These are phyloP conservation scores for Tirmania nivea DNA, from an alignment of 495 filamentous ascomycete species.

Conservation along the genomic window DNA sequence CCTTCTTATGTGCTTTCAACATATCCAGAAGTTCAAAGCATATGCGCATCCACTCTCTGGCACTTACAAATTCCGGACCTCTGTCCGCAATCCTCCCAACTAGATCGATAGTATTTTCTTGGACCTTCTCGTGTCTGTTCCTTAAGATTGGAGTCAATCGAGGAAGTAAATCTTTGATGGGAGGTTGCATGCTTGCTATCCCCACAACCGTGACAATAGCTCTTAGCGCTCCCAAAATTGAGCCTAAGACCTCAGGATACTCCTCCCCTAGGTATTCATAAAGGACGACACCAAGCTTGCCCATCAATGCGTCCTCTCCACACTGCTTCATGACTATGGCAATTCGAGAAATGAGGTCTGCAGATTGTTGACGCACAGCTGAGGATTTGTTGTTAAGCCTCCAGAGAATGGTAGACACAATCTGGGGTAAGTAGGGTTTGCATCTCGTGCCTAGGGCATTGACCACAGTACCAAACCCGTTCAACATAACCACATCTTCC, in stretches of 20 bases:
- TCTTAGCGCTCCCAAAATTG: constrained; percentile 82
- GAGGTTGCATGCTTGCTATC: constrained; percentile 95
- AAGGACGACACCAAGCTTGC: constrained; percentile 84
- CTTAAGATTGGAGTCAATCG: constrained; percentile 90
- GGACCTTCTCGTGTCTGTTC: constrained; percentile 98
- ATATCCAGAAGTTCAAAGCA: constrained; percentile 98
- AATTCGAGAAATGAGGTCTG: constrained; percentile 88
- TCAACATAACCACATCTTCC: constrained; percentile 86
- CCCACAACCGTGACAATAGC: constrained; percentile 96
- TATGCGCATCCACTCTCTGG: constrained; percentile 98
- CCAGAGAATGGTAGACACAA: constrained; percentile 93
- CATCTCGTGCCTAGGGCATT: constrained; percentile 84
- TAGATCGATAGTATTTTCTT: constrained; percentile 98
- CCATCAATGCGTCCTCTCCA: constrained; percentile 85
- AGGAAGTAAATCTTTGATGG: constrained; percentile 91
- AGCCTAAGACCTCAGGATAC: constrained; percentile 93
- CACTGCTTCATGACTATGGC: constrained; percentile 98
- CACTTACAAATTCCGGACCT: constrained; percentile 85
- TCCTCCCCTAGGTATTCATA: constrained; percentile 99
- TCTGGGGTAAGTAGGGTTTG: constrained; percentile 92
- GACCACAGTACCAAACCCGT: constrained; percentile 96
- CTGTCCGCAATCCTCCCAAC: constrained; percentile 97
- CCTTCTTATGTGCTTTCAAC: constrained; percentile 99
- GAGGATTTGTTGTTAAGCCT: constrained; percentile 91
- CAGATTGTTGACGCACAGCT: constrained; percentile 89